Base-by-base conservation (phyloP, 164 flowering plant species). In the Hamamelis virginiana region DNA sequence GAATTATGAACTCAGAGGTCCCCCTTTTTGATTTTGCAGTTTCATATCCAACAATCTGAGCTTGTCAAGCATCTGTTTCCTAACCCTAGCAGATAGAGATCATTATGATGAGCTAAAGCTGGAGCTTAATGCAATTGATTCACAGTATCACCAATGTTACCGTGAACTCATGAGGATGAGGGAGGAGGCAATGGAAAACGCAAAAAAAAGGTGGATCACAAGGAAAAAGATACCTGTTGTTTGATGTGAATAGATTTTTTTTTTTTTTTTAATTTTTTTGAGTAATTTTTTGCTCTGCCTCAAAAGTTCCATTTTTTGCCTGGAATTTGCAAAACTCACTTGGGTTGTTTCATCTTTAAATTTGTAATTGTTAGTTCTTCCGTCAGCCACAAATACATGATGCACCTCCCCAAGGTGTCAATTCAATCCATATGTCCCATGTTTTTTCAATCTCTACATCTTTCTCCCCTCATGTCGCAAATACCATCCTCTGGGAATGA, bases 91-190 rank as follows among this genome's bases (percentile, higher is more conserved):
- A 33, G 84, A 83, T 9, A 77, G 65, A 59, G 83, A 79, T 71
- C 68, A 64, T 14, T 59, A 48, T 3, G 66, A 62, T 21, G 91
- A 87, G 47, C 75, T 91, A 23, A 85, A 84, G 81, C 25, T 67
- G 61, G 92, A 87, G 80, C 78, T 89, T 51, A 82, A 84, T 28
- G 80, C 81, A 19, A 89, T 90, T 33, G 89, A 86, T 43, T 16
- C 80, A 11, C 89, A 87, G 22, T 92, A 85, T 75, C 75, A 79
- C 6, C 85, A 78, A 1, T 83, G 81, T 57, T 68, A 81, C 27
- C 68, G 58, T 22, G 87, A 88, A 48, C 87, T 92, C 53, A 27
- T 72, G 68, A 84, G 66, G 75, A 76, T 79, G 87, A 83, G 81
- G 59, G 85, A 83, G 72, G 86, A 75, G 43, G 92, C 89, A 11